Percentiles rank a stretch among this genome's conserved stretches.
These are phyloP conservation scores for Bothriochloa decipiens DNA, from an alignment of 176 grass and related monocot species.

Conservation along the genomic window DNA sequence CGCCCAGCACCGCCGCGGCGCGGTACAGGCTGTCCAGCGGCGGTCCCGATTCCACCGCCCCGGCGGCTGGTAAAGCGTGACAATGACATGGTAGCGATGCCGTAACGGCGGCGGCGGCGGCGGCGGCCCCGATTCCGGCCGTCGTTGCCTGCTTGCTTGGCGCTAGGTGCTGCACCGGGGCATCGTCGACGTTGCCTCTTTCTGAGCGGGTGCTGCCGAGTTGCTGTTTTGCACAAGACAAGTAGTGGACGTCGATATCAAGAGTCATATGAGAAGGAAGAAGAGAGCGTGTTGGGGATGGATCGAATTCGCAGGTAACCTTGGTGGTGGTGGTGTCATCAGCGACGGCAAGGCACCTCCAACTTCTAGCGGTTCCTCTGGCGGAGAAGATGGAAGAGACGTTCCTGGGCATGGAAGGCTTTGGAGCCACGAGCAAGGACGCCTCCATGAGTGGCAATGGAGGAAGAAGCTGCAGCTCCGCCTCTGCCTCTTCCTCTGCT, in stretches of 20 bases:
- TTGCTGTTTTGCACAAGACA: neutral
- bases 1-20: slow-evolving; percentile 40
- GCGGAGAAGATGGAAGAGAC: neutral
- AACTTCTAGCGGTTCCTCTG: neutral
- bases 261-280: neutral
- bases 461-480: neutral
- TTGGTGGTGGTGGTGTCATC: slow-evolving; percentile 3
- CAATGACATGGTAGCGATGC: neutral
- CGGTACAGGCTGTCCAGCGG: neutral
- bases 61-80: neutral
- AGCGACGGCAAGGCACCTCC: neutral
- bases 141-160: neutral
- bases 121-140: neutral
- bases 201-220: neutral
- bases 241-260: neutral
- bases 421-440: slow-evolving; percentile 34
- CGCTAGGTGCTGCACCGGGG: neutral
- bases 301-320: neutral
- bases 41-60: neutral
- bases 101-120: neutral
- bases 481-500: neutral
- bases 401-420: neutral
- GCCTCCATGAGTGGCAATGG: slow-evolving; percentile 29
- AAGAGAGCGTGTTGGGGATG: neutral
- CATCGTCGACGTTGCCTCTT: neutral